A percentile compares a stretch with the other conserved stretches of the same genome.
Conservation (phyloP, 2,329 filamentous ascomycete species). For the Sporothrix dimorphospora region DNA sequence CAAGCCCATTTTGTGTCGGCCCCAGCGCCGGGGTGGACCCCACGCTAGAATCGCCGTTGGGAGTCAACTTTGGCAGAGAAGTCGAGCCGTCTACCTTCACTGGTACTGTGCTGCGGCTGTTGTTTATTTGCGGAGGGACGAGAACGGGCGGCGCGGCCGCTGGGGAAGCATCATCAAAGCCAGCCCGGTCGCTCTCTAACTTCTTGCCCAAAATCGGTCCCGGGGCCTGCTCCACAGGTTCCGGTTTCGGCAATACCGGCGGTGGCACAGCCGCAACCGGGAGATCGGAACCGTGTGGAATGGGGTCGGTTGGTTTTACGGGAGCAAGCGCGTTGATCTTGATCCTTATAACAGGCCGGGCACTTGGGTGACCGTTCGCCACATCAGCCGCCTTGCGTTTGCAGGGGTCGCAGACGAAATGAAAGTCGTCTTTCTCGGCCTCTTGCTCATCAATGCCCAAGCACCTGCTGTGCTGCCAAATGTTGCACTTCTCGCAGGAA, state of each 20-base stretch:
- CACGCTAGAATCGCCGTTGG: not conserved
- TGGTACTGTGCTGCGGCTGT: conserved; percentile 8
- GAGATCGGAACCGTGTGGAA: not conserved
- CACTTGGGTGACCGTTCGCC: conserved; percentile 62
- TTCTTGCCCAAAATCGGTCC: not conserved
- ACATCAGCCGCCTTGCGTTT: conserved; percentile 61
- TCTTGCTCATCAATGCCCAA: conserved; percentile 77
- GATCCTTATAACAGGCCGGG: conserved; percentile 53
- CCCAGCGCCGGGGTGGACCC: not conserved
- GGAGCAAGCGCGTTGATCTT: conserved; percentile 47
- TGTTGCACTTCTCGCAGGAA: conserved; percentile 88
- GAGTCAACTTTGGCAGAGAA: not conserved
- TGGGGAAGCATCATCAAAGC: not conserved
- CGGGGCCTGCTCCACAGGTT: not conserved
- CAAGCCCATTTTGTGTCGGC: conserved; percentile 40
- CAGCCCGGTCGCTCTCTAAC: not conserved
- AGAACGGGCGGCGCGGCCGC: not conserved
- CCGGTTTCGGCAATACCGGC: not conserved
- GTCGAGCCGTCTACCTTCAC: conserved; percentile 24
- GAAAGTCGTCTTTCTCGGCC: conserved; percentile 83
- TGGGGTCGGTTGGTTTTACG: not conserved
- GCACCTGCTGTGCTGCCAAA: conserved; percentile 97
- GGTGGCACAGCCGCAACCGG: not conserved
- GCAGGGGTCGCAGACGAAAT: conserved; percentile 82
- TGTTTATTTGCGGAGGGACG: not conserved